These are phyloP conservation scores for Leptographium flavum DNA, from an alignment of 2,329 filamentous ascomycete species.

Conservation along the genomic window DNA sequence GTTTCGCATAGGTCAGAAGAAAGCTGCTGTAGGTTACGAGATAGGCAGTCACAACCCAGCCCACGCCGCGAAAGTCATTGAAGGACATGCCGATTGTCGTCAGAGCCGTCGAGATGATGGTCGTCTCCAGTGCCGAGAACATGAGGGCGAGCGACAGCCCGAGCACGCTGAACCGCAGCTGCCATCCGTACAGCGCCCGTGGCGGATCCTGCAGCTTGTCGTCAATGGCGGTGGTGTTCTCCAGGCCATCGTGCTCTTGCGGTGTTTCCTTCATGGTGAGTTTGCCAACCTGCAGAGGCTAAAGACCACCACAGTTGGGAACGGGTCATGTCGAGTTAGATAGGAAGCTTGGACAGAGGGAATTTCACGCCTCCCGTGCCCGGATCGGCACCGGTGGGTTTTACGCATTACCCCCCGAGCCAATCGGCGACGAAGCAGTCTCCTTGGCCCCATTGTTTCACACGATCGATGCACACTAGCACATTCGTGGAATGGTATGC, in stretches of 20 bases:
- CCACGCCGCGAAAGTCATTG: conserved; percentile 19
- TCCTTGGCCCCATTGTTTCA: too few relatives aligned
- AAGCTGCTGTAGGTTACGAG: conserved; percentile 34
- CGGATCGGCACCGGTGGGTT: too few relatives aligned
- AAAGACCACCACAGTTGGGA: too few relatives aligned
- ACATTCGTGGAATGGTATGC: too few relatives aligned
- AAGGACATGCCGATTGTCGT: conserved; percentile 28
- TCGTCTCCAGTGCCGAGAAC: conserved; percentile 31
- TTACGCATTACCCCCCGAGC: too few relatives aligned
- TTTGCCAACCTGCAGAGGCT: too few relatives aligned
- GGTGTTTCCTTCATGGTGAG: too few relatives aligned
- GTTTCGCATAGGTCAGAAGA: conserved; percentile 26
- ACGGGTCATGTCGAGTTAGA: too few relatives aligned
- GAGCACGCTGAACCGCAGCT: background rate
- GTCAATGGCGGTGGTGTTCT: background rate
- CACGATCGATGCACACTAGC: too few relatives aligned
- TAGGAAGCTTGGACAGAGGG: too few relatives aligned
- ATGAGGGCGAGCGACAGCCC: conserved; percentile 16
- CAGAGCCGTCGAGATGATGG: conserved; percentile 35
- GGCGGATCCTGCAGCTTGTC: background rate
- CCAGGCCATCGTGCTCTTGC: background rate
- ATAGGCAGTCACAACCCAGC: conserved; percentile 34
- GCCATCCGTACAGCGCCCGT: background rate
- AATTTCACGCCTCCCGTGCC: too few relatives aligned
- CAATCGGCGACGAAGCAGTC: too few relatives aligned